A percentile compares a stretch with the other conserved stretches of the same genome.
Evolutionary conservation across 2,329 filamentous ascomycete genomes (phyloP).

Genomic region (Xylariomycetidae sp.): DNA sequence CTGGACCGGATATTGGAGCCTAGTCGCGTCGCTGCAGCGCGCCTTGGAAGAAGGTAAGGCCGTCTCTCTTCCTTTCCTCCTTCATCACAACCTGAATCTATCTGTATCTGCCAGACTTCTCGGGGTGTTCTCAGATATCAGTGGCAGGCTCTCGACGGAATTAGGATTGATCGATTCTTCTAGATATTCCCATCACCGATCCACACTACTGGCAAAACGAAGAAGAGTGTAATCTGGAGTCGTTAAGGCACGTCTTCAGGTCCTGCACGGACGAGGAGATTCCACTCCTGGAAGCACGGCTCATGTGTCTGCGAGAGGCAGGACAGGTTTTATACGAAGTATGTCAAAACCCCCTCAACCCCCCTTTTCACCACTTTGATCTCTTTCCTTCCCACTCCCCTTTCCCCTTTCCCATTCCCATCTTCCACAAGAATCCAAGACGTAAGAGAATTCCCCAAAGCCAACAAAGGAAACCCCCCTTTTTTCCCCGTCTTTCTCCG

Average conservation of each 20-base stretch:
- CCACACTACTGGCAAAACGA: constrained; percentile 82
- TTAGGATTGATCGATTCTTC: too few relatives aligned
- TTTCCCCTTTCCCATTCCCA: too few relatives aligned
- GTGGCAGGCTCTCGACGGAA: too few relatives aligned
- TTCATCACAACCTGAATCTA: background rate
- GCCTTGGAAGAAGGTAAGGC: constrained; percentile 82
- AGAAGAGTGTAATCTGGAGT: constrained; percentile 68
- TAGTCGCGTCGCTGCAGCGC: constrained; percentile 81
- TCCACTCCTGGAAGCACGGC: constrained; percentile 73
- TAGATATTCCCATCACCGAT: constrained; percentile 82
- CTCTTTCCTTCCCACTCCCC: too few relatives aligned
- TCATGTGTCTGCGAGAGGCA: constrained; percentile 77
- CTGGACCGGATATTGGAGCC: constrained; percentile 95
- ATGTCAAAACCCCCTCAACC: constrained; percentile 22
- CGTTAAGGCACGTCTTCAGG: constrained; percentile 74
- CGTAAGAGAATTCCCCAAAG: background rate
- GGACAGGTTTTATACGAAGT: constrained; percentile 75
- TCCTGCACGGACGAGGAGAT: constrained; percentile 84
- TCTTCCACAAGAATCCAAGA: background rate
- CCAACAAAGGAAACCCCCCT: too few relatives aligned
- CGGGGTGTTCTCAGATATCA: too few relatives aligned
- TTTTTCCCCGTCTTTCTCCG: too few relatives aligned
- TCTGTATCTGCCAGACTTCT: background rate
- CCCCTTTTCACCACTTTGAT: background rate
- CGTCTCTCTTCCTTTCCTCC: too few relatives aligned